Conservation (phyloP, 306 rosid genomes). For the Prunus mongolica region DNA sequence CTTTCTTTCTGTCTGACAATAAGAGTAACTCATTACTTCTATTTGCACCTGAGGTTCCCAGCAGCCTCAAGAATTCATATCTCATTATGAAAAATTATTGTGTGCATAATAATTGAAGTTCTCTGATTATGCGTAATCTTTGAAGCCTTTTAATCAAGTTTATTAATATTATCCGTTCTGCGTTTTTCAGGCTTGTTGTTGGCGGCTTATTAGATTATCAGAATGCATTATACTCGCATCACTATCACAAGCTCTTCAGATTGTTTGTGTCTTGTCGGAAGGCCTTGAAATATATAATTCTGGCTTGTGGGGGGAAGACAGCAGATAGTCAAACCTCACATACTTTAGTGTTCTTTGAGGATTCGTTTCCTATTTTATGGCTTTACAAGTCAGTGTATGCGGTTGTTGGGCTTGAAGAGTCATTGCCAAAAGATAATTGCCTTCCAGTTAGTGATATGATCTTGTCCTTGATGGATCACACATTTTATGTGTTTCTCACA, state of each 20-base stretch:
- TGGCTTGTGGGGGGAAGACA: conserved; percentile 42
- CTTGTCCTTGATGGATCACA: conserved; percentile 77
- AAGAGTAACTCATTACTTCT: neutral
- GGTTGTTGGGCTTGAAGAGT: conserved; percentile 47
- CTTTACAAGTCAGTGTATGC: conserved; percentile 63
- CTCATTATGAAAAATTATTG: neutral
- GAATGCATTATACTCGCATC: conserved; percentile 25
- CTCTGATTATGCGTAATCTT: conserved; percentile 13
- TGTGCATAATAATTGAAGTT: neutral
- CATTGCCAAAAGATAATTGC: conserved; percentile 33
- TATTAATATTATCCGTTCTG: conserved; percentile 9
- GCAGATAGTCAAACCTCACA: conserved; percentile 31
- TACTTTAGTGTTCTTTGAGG: conserved; percentile 36
- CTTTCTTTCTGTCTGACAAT: neutral
- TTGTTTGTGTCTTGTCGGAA: conserved; percentile 78
- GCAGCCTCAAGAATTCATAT: neutral
- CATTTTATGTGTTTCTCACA: conserved; percentile 52
- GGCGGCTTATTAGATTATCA: conserved; percentile 41
- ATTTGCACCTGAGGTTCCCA: neutral
- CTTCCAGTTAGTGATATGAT: conserved; percentile 39
- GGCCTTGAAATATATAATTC: conserved; percentile 54
- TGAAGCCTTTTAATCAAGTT: conserved; percentile 8
- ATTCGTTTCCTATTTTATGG: conserved; percentile 58
- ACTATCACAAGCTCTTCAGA: conserved; percentile 50
- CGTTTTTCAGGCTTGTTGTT: conserved; percentile 70